These are phyloP conservation scores for Linaria vulgaris DNA, from an alignment of 257 asterid genomes.

Conservation along the genomic window DNA sequence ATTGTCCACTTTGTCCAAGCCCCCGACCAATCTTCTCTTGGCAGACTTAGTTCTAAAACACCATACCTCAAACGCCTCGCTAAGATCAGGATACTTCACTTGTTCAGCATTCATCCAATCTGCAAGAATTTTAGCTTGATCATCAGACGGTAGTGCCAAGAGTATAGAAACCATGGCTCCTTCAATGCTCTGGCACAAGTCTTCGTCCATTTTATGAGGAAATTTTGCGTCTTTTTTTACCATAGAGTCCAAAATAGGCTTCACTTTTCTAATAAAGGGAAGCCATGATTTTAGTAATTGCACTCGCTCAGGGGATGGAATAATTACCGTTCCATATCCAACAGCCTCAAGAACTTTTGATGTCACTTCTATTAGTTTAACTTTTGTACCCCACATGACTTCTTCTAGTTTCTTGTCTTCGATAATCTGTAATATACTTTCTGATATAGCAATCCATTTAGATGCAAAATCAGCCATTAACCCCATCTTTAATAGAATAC, in stretches of 20 bases:
- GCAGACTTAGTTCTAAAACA: constrained; percentile 80
- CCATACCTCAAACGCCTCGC: constrained; percentile 88
- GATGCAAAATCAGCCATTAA: constrained; percentile 62
- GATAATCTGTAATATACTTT: constrained; percentile 28
- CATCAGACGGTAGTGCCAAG: constrained; percentile 66
- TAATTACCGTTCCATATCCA: constrained; percentile 71
- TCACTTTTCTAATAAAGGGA: constrained; percentile 63
- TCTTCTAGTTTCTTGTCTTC: constrained; percentile 44
- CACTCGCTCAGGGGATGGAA: constrained; percentile 59
- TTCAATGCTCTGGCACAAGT: constrained; percentile 64
- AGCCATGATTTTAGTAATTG: constrained; percentile 62
- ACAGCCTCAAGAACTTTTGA: constrained; percentile 75
- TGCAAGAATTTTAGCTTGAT: constrained; percentile 68
- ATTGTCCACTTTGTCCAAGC: constrained; percentile 34
- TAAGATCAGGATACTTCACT: constrained; percentile 66
- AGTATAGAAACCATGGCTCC: constrained; percentile 74
- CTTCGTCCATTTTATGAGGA: constrained; percentile 65
- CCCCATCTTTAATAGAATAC: constrained; percentile 56
- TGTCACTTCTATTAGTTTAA: constrained; percentile 56
- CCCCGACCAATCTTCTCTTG: constrained; percentile 61
- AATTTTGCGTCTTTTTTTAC: constrained; percentile 33
- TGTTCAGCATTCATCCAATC: constrained; percentile 69
- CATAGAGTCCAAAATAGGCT: constrained; percentile 53
- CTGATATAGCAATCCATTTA: constrained; percentile 57
- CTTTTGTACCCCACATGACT: constrained; percentile 54